Evolutionary conservation across 1,284 basidiomycete species (phyloP).

Genomic region (Golubevia pallescens): DNA sequence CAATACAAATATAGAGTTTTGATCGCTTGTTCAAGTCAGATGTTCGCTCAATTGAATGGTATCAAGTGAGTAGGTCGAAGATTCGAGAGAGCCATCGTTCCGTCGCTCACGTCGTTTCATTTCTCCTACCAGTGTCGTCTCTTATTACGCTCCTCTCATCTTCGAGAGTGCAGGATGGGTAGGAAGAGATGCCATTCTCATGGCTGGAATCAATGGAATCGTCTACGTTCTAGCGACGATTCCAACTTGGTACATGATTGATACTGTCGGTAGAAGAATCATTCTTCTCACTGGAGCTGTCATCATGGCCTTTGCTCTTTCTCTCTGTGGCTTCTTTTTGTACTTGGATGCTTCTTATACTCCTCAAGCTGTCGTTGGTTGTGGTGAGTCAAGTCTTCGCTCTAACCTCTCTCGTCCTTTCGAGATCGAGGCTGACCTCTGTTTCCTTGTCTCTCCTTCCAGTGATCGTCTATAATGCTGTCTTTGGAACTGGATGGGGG

Average conservation of each 20-base stretch:
- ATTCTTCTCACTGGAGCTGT: conserved; percentile 93
- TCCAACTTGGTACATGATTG: conserved; percentile 89
- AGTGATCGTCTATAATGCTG: conserved; percentile 88
- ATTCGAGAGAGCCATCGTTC: background rate
- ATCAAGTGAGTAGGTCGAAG: conserved; percentile 67
- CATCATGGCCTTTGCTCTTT: conserved; percentile 76
- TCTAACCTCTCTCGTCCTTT: too few species aligned
- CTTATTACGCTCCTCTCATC: conserved; percentile 34
- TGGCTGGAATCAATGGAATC: conserved; percentile 92
- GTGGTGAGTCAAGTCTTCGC: conserved; percentile 65
- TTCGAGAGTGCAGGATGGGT: conserved; percentile 85
- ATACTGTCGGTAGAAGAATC: conserved; percentile 84
- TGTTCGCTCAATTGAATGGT: conserved; percentile 81
- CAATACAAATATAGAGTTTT: conserved; percentile 86
- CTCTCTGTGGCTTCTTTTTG: conserved; percentile 88
- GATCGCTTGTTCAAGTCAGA: conserved; percentile 96
- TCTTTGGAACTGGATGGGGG: conserved; percentile 72
- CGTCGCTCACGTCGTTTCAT: background rate
- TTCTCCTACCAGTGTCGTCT: background rate
- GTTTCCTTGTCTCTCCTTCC: background rate
- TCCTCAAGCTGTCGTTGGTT: conserved; percentile 85
- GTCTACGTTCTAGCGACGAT: conserved; percentile 36
- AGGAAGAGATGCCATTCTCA: conserved; percentile 92
- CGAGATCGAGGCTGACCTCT: too few species aligned
- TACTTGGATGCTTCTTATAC: conserved; percentile 75